Evolutionary conservation across 768 basidiomycete genomes (phyloP).

Genomic region (Ramaria rubella): DNA sequence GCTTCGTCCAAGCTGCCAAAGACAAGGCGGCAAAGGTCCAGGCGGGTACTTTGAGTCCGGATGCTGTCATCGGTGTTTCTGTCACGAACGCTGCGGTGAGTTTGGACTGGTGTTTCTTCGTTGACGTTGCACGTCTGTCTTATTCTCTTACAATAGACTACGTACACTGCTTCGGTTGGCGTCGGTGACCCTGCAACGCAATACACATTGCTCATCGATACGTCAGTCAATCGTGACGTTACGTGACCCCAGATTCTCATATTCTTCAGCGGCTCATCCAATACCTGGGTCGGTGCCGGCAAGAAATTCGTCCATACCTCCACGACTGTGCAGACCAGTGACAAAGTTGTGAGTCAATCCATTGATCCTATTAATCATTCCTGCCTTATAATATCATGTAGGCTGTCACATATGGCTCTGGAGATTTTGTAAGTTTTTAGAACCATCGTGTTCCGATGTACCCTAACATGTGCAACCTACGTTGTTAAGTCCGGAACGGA

Average conservation of each 20-base stretch:
- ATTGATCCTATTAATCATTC: neutral
- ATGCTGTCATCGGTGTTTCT: neutral
- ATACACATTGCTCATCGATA: slow-evolving; percentile 1
- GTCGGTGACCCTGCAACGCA: slow-evolving; percentile 18
- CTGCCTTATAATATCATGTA: neutral
- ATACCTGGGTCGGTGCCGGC: slow-evolving; percentile 27
- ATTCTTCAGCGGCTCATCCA: slow-evolving; percentile 18
- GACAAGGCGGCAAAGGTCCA: slow-evolving; percentile 3
- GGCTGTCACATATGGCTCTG: slow-evolving; percentile 2
- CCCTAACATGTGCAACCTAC: too few relatives aligned
- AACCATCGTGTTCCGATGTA: too few relatives aligned
- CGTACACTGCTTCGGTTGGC: slow-evolving; percentile 21
- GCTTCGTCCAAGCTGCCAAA: neutral
- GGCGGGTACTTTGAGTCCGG: neutral
- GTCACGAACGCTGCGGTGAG: neutral
- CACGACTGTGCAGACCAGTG: slow-evolving; percentile 13
- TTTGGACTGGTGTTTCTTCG: neutral
- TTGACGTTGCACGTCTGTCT: too few relatives aligned
- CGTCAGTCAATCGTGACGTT: slow-evolving; percentile 18
- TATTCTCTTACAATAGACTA: neutral
- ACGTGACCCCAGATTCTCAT: neutral
- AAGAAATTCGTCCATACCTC: slow-evolving; percentile 17
- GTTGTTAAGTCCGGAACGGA: slow-evolving; percentile 4
- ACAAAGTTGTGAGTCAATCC: neutral
- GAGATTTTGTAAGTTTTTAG: neutral